Evolutionary conservation across 768 basidiomycete genomes (phyloP).

Genomic region (Ephemerocybe angulata): DNA sequence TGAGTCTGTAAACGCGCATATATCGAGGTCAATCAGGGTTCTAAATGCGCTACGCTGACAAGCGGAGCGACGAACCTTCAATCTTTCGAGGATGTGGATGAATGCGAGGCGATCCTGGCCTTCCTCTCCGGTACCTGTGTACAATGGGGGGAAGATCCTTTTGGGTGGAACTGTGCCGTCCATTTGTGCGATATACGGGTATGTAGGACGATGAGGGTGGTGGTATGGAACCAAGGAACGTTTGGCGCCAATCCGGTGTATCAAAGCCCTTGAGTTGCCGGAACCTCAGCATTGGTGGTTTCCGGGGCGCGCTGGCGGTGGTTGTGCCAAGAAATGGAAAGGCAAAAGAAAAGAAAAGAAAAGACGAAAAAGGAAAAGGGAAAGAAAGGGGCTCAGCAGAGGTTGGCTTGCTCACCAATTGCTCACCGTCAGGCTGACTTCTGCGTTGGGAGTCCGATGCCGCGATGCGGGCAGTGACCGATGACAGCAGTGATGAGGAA

Average conservation of each 20-base stretch:
- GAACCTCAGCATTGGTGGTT: too few species aligned
- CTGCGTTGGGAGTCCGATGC: too few species aligned
- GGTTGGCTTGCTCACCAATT: too few species aligned
- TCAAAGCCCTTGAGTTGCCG: too few species aligned
- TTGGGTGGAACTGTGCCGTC: constrained; percentile 8
- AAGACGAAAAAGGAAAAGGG: too few species aligned
- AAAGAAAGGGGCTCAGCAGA: too few species aligned
- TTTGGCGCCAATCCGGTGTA: background rate
- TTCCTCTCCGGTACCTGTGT: constrained; percentile 47
- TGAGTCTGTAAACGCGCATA: constrained; percentile 60
- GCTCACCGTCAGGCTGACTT: too few species aligned
- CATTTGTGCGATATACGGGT: background rate
- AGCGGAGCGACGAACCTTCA: constrained; percentile 62
- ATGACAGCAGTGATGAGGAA: too few species aligned
- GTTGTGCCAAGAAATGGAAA: too few species aligned
- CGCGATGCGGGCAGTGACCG: too few species aligned
- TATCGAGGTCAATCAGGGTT: background rate
- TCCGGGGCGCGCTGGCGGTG: too few species aligned
- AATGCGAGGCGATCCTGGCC: constrained; percentile 78
- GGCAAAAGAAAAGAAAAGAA: too few species aligned
- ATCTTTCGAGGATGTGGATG: constrained; percentile 81
- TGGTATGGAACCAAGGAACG: background rate
- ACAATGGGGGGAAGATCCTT: constrained; percentile 60
- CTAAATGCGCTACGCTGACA: background rate
- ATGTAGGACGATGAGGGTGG: background rate